phyloP scores from a whole-genome alignment of 2,329 filamentous ascomycete species.

The Exutisphaerella laricina region DNA sequence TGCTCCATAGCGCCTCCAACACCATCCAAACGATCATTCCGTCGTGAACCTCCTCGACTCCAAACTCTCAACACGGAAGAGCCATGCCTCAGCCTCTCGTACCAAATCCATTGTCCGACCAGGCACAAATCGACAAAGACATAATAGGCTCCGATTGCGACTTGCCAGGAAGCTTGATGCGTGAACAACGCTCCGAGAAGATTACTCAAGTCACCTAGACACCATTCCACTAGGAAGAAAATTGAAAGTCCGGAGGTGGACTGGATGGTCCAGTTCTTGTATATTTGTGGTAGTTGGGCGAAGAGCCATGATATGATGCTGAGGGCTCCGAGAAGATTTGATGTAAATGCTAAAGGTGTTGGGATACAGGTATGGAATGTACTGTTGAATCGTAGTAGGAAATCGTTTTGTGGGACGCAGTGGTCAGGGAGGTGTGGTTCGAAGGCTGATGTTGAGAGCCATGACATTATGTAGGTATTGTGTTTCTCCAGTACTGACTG shows the following conservation, averaged over 20 bases:
- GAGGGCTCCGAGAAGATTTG: constrained; percentile 54
- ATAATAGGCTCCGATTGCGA: constrained; percentile 61
- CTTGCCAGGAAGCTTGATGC: constrained; percentile 60
- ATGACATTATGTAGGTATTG: constrained; percentile 30
- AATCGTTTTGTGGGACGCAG: constrained; percentile 55
- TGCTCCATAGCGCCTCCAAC: constrained; percentile 23
- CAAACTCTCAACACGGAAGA: constrained; percentile 38
- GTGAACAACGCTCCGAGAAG: constrained; percentile 59
- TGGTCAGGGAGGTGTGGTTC: constrained; percentile 48
- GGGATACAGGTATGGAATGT: constrained; percentile 59
- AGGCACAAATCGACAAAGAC: constrained; percentile 59
- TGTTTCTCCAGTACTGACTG: too few relatives aligned
- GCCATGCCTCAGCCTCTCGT: constrained; percentile 52
- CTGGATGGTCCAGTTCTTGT: constrained; percentile 59
- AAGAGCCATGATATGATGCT: constrained; percentile 65
- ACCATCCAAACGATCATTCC: constrained; percentile 13
- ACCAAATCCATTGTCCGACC: constrained; percentile 61
- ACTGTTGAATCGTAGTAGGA: constrained; percentile 53
- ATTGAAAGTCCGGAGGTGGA: constrained; percentile 61
- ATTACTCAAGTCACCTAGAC: constrained; percentile 59
- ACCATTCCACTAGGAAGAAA: constrained; percentile 62
- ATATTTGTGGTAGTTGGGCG: constrained; percentile 63
- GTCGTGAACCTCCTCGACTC: constrained; percentile 18
- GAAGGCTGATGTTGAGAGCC: constrained; percentile 21
- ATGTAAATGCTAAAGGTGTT: constrained; percentile 57